Evolutionary conservation across 2,329 filamentous ascomycete species (phyloP).

Genomic region (Clonostachys byssicola): DNA sequence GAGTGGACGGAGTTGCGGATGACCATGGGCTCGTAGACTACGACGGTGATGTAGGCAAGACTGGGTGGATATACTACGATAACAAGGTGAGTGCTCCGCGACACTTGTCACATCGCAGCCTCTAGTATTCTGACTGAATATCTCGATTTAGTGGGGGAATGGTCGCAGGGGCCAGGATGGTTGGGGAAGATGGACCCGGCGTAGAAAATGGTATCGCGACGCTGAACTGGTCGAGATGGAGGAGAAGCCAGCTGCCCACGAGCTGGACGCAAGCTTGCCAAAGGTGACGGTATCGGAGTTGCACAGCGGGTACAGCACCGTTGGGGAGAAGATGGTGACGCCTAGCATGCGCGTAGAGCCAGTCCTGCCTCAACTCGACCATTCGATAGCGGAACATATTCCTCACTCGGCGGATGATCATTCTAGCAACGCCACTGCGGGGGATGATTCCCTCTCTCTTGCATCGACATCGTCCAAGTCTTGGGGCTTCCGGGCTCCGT

Average conservation of each 20-base stretch:
- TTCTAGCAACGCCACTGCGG: conserved; percentile 11
- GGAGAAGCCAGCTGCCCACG: conserved; percentile 19
- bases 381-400: not conserved
- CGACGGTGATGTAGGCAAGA: conserved; percentile 56
- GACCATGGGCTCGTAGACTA: conserved; percentile 37
- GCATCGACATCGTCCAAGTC: conserved; percentile 43
- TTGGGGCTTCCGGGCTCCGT: conserved; percentile 29
- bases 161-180: conserved; percentile 81
- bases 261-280: conserved; percentile 28
- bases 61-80: conserved; percentile 97
- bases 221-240: conserved; percentile 84
- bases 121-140: not conserved
- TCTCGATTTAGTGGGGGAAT: conserved; percentile 69
- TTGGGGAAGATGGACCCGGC: conserved; percentile 90
- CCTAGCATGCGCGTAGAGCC: conserved; percentile 7
- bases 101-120: not conserved
- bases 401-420: conserved; percentile 12
- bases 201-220: conserved; percentile 94
- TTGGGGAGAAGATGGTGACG: conserved; percentile 29
- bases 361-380: conserved; percentile 5
- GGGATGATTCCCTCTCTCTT: conserved; percentile 38
- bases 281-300: conserved; percentile 15
- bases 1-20: conserved; percentile 70
- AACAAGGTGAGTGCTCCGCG: conserved; percentile 65
- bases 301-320: conserved; percentile 24